Base-by-base conservation (phyloP, 495 filamentous ascomycete genomes). In the Aspergillus indologenus region DNA sequence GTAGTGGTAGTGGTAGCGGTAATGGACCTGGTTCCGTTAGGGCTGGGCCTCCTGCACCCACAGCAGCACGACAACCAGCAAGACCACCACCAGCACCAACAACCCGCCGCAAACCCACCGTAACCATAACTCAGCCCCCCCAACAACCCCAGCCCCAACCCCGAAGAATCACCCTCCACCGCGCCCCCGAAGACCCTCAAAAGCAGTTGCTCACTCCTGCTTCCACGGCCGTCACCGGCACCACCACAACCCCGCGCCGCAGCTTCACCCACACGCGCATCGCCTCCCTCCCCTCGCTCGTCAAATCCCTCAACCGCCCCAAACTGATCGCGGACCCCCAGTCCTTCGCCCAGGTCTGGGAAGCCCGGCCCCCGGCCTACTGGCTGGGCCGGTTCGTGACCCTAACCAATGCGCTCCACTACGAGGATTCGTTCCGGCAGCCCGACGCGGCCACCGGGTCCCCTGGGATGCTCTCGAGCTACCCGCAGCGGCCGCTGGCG, bases 321-420 rank as follows among this genome's bases (percentile, higher is more conserved):
- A 26, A 40, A 15, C 60, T 62, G 56, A 66, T 55, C 17, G 21
- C 21, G n/a, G 17, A 26, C 42, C 3, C 44, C 54, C 20, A 18
- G 22, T 24, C 18, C 2, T 42, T 54, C n/a, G 45, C 46, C 12
- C 61, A 68, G 60, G 62, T 68, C 23, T 43, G 52, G 45, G 61
- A 60, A 50, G 21, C 64, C 14, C 54, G 63, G 31, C 63, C 64
- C 48, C 60, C 18, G 12, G 58, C 59, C 8, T 85, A 81, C 66
- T 86, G 84, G 84, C 64, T 78, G 0, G 84, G 84, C 15, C 81
- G 84, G 8, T 82, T 84, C 61, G 63, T 74, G 23, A 70, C 81
- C 1, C 67, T 85, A n/a, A 74, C 76, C 29, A 82, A 85, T 67
- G 70, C 70, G 0, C 77, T 82, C 62, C 76, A 76, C 44, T 77